A percentile compares a stretch with the other conserved stretches of the same genome.
These are phyloP conservation scores for Grammothele lineata DNA, from an alignment of 768 basidiomycete genomes.

Conservation along the genomic window DNA sequence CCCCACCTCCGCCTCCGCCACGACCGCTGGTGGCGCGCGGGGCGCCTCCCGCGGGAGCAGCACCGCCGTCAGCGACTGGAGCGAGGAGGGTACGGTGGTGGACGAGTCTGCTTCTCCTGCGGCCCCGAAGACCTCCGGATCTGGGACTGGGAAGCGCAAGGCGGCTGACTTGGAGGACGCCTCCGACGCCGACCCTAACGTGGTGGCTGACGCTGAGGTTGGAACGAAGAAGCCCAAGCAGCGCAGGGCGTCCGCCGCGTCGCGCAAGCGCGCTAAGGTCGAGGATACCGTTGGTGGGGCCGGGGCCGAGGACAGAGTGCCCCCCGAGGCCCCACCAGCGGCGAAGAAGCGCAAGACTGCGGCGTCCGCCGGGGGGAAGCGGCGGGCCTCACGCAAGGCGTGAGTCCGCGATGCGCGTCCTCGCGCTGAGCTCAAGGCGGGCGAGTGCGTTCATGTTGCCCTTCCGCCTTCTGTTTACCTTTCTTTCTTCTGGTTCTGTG, in stretches of 20 bases:
- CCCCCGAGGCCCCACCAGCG: background rate
- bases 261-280: conserved; percentile 9
- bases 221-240: conserved; percentile 2
- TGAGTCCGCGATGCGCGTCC: too few species aligned
- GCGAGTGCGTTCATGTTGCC: too few species aligned
- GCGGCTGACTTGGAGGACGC: conserved; percentile 2
- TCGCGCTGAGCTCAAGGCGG: too few species aligned
- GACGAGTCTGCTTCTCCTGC: conserved; percentile 1
- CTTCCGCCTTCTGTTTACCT: too few species aligned
- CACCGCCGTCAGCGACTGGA: conserved; percentile 15
- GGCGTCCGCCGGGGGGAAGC: background rate
- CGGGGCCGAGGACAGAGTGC: conserved; percentile 3
- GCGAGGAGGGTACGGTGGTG: conserved; percentile 15
- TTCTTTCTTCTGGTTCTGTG: too few species aligned
- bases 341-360: conserved; percentile 6
- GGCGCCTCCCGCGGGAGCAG: conserved; percentile 14
- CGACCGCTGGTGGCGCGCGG: background rate
- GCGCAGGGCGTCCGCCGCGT: too few species aligned
- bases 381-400: conserved; percentile 1
- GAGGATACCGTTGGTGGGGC: background rate
- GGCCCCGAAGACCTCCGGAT: background rate
- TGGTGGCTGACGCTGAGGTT: background rate
- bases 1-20: background rate
- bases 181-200: background rate
- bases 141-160: conserved; percentile 8